Evolutionary conservation across 768 basidiomycete species (phyloP).

Genomic region (Tulasnella sp.): DNA sequence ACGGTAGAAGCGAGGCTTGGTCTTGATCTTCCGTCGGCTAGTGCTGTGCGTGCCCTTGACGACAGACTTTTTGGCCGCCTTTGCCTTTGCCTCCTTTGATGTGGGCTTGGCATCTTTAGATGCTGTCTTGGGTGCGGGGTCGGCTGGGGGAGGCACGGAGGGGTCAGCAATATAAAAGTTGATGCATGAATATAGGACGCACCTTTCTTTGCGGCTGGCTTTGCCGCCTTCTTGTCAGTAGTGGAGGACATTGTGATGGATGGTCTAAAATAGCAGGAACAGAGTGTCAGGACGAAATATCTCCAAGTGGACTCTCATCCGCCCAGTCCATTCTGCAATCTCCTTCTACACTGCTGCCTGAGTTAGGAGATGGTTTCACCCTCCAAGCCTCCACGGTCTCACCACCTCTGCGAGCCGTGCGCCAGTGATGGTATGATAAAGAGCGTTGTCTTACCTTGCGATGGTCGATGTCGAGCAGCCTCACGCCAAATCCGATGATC

Average conservation of each 20-base stretch:
- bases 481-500: no score
- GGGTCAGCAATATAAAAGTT: no score
- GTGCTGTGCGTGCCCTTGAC: constrained; percentile 76
- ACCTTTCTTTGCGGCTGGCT: constrained; percentile 8
- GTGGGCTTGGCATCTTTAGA: no score
- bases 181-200: not conserved
- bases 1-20: constrained; percentile 85
- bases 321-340: not conserved
- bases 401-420: not conserved
- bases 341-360: not conserved
- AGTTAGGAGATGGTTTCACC: not conserved
- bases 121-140: no score
- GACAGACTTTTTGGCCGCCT: constrained; percentile 92
- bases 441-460: not conserved
- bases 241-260: constrained; percentile 1
- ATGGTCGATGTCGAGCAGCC: not conserved
- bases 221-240: constrained; percentile 1
- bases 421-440: not conserved
- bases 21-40: constrained; percentile 67
- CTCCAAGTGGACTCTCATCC: not conserved
- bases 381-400: no score
- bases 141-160: no score
- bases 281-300: not conserved
- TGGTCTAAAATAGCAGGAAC: not conserved
- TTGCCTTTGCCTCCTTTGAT: constrained; percentile 49